Conservation (phyloP, 1,284 basidiomycete genomes). For the Pseudomicrostroma phylloplanum region DNA sequence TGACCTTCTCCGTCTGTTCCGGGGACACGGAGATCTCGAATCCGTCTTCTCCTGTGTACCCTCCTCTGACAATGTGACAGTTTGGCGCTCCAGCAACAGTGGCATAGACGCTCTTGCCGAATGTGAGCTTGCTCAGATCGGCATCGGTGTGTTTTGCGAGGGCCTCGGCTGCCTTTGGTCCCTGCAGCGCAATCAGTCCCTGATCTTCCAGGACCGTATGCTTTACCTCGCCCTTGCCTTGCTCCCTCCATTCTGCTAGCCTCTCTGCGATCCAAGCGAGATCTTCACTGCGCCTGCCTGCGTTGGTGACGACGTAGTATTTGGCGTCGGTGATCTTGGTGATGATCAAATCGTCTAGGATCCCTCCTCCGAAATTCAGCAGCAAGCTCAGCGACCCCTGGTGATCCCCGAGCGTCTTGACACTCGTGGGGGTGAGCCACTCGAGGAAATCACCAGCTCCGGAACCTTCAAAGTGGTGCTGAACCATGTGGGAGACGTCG, state of each 20-base stretch:
- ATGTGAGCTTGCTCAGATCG: conserved; percentile 58
- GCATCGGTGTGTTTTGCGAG: conserved; percentile 63
- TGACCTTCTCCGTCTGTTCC: conserved; percentile 65
- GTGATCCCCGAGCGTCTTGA: conserved; percentile 67
- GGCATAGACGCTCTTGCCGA: conserved; percentile 41
- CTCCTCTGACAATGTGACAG: conserved; percentile 84
- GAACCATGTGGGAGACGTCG: conserved; percentile 93
- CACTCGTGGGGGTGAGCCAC: conserved; percentile 59
- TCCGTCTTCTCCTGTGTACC: conserved; percentile 98
- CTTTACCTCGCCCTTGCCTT: conserved; percentile 61
- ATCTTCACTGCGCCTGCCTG: conserved; percentile 75
- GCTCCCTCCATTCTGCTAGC: conserved; percentile 53
- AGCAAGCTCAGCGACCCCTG: conserved; percentile 69
- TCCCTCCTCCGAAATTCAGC: conserved; percentile 81
- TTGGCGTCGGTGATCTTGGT: conserved; percentile 55
- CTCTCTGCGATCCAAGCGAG: conserved; percentile 68
- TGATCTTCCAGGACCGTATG: conserved; percentile 75
- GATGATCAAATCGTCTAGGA: conserved; percentile 76
- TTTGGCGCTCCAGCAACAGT: conserved; percentile 60
- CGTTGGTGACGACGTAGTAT: conserved; percentile 96
- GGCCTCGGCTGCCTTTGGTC: conserved; percentile 71
- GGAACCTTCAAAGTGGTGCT: conserved; percentile 51
- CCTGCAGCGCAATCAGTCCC: conserved; percentile 87
- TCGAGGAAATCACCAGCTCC: conserved; percentile 67
- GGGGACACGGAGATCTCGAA: conserved; percentile 95